A percentile compares a stretch with the other conserved stretches of the same genome.
These are phyloP conservation scores for Colletotrichum sojae DNA, from an alignment of 2,329 filamentous ascomycete genomes.

Conservation along the genomic window DNA sequence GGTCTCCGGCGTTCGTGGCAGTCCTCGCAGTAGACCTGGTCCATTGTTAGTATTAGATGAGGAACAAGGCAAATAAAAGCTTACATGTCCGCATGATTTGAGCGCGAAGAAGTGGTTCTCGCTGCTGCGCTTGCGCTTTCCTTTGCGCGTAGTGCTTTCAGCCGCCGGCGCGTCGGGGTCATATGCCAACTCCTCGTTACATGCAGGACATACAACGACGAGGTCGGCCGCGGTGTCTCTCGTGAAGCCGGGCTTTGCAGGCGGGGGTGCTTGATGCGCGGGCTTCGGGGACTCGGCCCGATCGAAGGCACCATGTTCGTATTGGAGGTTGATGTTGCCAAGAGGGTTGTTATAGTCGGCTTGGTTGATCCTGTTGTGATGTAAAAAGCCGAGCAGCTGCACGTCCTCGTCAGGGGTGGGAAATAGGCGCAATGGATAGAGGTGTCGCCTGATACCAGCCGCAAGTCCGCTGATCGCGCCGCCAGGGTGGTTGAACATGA, in stretches of 20 bases:
- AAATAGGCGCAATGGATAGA: conserved; percentile 33
- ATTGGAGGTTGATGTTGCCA: conserved; percentile 41
- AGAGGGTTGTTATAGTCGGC: conserved; percentile 39
- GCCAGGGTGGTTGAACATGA: conserved; percentile 15
- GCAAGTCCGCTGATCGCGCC: conserved; percentile 35
- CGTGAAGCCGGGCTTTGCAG: conserved; percentile 83
- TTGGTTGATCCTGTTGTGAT: conserved; percentile 34
- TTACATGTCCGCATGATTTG: conserved; percentile 92
- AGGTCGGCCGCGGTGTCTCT: conserved; percentile 80
- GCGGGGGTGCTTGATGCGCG: conserved; percentile 73
- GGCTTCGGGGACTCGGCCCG: conserved; percentile 57
- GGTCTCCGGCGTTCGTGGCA: conserved; percentile 72
- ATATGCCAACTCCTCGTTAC: conserved; percentile 85
- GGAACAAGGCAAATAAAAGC: conserved; percentile 43
- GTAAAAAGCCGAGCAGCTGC: conserved; percentile 33
- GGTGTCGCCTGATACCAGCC: conserved; percentile 19
- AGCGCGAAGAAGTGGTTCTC: conserved; percentile 95
- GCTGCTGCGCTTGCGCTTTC: conserved; percentile 64
- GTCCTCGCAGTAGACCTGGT: conserved; percentile 73
- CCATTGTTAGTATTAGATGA: conserved; percentile 41
- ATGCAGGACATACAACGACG: conserved; percentile 87
- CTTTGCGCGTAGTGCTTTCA: conserved; percentile 54
- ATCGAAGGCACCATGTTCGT: conserved; percentile 48
- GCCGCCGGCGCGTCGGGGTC: conserved; percentile 65
- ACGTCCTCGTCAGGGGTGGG: conserved; percentile 35